A percentile compares a stretch with the other conserved stretches of the same genome.
These are phyloP conservation scores for Triticum urartu DNA, from an alignment of 176 grass and related monocot genomes.

Conservation along the genomic window DNA sequence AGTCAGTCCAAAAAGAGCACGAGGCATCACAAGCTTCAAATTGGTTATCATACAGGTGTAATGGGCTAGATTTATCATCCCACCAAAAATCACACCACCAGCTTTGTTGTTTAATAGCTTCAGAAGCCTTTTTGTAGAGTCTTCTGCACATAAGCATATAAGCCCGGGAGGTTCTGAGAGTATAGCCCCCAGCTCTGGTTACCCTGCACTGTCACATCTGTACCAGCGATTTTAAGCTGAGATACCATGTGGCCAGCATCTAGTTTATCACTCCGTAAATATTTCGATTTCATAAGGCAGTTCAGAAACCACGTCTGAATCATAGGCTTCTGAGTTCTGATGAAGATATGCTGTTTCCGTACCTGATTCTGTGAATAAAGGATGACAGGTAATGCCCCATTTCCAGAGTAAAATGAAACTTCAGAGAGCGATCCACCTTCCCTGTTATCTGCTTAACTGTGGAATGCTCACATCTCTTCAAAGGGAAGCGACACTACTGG, in stretches of 20 bases:
- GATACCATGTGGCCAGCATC: constrained; percentile 21
- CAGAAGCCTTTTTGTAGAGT: background rate
- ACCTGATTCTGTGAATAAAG: constrained; percentile 75
- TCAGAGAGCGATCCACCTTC: constrained; percentile 71
- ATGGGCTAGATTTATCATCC: too few relatives aligned
- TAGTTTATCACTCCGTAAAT: constrained; percentile 87
- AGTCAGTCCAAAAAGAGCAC: too few relatives aligned
- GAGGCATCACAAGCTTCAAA: too few relatives aligned
- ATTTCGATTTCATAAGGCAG: constrained; percentile 55
- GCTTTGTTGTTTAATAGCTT: too few relatives aligned
- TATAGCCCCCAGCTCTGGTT: constrained; percentile 70
- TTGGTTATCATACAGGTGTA: too few relatives aligned
- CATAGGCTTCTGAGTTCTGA: constrained; percentile 53
- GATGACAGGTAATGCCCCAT: constrained; percentile 84
- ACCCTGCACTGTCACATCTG: constrained; percentile 95
- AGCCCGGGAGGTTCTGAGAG: constrained; percentile 71
- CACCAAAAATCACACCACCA: too few relatives aligned
- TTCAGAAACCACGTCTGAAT: constrained; percentile 52
- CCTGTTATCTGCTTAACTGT: constrained; percentile 66
- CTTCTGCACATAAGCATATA: constrained; percentile 99
- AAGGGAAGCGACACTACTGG: constrained; percentile 85
- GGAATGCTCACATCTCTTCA: constrained; percentile 91
- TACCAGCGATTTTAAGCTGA: constrained; percentile 84
- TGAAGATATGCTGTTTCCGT: constrained; percentile 69
- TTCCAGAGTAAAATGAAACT: constrained; percentile 90